phyloP scores from a whole-genome alignment of 768 basidiomycete species.

The Hypsizygus marmoreus region DNA sequence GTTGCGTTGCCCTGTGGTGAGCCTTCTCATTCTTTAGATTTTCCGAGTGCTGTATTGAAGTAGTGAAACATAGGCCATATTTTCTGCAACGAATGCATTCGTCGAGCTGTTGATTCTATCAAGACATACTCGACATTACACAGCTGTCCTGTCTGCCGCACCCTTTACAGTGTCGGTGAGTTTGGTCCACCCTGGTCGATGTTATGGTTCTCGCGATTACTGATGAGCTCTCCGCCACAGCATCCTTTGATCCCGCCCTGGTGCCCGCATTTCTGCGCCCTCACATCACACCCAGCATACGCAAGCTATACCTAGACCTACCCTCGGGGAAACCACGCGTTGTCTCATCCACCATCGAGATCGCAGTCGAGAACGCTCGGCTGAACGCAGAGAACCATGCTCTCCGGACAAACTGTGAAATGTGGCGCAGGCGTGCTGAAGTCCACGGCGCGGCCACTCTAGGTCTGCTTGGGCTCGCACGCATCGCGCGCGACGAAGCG shows the following conservation, averaged over 20 bases:
- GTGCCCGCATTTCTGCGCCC: constrained; percentile 62
- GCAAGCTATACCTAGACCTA: constrained; percentile 52
- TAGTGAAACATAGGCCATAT: constrained; percentile 50
- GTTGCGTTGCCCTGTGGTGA: constrained; percentile 67
- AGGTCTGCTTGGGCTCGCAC: constrained; percentile 45
- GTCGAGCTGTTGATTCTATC: constrained; percentile 48
- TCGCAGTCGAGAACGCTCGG: constrained; percentile 37
- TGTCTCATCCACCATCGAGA: constrained; percentile 14
- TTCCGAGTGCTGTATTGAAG: constrained; percentile 3
- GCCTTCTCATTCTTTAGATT: constrained; percentile 19
- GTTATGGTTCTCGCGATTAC: neutral
- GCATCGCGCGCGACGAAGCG: constrained; percentile 42
- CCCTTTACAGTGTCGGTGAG: constrained; percentile 56
- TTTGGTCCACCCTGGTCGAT: constrained; percentile 9
- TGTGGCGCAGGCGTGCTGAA: constrained; percentile 54
- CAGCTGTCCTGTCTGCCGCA: constrained; percentile 60
- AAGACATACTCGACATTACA: constrained; percentile 48
- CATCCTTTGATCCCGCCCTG: constrained; percentile 44
- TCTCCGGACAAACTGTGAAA: constrained; percentile 40
- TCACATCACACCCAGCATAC: constrained; percentile 58
- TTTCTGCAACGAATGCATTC: constrained; percentile 63
- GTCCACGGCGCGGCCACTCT: constrained; percentile 49
- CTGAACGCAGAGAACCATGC: constrained; percentile 46
- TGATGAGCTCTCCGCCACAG: constrained; percentile 28
- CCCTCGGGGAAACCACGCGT: constrained; percentile 19